These are phyloP conservation scores for Rhizophagus sp. DNA, from an alignment of 192 early-diverging fungal genomes.

Conservation along the genomic window DNA sequence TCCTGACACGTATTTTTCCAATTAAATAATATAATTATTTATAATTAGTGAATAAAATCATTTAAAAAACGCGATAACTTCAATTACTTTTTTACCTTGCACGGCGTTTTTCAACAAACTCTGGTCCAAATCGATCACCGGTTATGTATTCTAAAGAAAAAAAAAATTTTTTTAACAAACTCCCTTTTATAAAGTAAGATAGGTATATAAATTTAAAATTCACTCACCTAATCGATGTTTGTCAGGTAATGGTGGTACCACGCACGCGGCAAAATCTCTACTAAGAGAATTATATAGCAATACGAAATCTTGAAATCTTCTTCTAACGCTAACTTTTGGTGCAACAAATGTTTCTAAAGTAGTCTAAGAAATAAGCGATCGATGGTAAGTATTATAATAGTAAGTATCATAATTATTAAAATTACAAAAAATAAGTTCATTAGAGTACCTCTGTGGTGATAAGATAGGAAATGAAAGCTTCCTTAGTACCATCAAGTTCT, in stretches of 20 bases:
- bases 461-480: constrained; percentile 81
- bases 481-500: constrained; percentile 83
- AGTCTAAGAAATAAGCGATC: constrained; percentile 49
- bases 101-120: constrained; percentile 86
- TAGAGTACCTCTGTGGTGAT: constrained; percentile 70
- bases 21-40: neutral
- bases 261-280: constrained; percentile 76
- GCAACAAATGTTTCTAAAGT: constrained; percentile 52
- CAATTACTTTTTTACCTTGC: constrained; percentile 37
- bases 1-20: constrained; percentile 1
- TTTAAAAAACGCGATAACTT: neutral
- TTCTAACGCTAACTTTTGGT: constrained; percentile 66
- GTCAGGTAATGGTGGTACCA: constrained; percentile 88
- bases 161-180: no score
- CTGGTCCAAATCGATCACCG: constrained; percentile 89
- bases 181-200: no score
- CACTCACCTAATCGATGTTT: constrained; percentile 82
- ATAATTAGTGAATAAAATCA: neutral
- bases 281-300: constrained; percentile 78
- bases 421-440: constrained; percentile 4
- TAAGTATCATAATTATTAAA: neutral
- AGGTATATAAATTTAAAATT: no score
- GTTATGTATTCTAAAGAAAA: constrained; percentile 79
- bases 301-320: constrained; percentile 95
- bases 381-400: neutral